Conservation (phyloP, 2,329 filamentous ascomycete species). For the Paecilomyces niveus region DNA sequence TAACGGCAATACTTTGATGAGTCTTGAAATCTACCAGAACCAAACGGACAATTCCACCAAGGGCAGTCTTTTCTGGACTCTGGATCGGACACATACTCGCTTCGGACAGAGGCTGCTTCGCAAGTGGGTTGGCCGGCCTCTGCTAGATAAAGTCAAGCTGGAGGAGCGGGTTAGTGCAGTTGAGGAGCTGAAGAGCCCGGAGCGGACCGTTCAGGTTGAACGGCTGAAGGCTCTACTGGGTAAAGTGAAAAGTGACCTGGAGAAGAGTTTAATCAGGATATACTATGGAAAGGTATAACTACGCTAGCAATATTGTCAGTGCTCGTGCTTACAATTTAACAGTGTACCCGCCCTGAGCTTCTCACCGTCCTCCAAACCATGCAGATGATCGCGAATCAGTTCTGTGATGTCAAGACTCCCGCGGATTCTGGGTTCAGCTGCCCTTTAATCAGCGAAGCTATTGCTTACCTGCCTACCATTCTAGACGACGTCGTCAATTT, state of each 20-base stretch:
- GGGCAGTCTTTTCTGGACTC: constrained; percentile 89
- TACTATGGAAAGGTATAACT: constrained; percentile 74
- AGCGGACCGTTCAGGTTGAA: constrained; percentile 61
- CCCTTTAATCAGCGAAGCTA: constrained; percentile 59
- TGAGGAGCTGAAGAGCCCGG: constrained; percentile 69
- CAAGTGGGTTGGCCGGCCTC: constrained; percentile 89
- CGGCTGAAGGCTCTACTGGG: constrained; percentile 65
- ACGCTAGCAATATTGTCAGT: not conserved
- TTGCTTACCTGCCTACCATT: constrained; percentile 71
- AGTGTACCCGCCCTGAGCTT: constrained; percentile 80
- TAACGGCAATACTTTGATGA: constrained; percentile 89
- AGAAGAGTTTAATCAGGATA: constrained; percentile 87
- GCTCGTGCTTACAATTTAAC: constrained; percentile 11
- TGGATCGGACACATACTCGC: constrained; percentile 84
- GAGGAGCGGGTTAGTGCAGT: constrained; percentile 78
- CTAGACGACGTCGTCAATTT: constrained; percentile 64
- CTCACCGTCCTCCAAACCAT: constrained; percentile 77
- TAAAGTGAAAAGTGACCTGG: constrained; percentile 71
- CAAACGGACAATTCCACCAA: constrained; percentile 78
- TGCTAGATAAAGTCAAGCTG: constrained; percentile 67
- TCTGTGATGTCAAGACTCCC: constrained; percentile 57
- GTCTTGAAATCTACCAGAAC: constrained; percentile 92
- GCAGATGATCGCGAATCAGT: constrained; percentile 73
- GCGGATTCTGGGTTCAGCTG: constrained; percentile 68
- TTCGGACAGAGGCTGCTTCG: constrained; percentile 82